Base-by-base conservation (phyloP, 768 basidiomycete genomes). In the Cytidiella melzeri region DNA sequence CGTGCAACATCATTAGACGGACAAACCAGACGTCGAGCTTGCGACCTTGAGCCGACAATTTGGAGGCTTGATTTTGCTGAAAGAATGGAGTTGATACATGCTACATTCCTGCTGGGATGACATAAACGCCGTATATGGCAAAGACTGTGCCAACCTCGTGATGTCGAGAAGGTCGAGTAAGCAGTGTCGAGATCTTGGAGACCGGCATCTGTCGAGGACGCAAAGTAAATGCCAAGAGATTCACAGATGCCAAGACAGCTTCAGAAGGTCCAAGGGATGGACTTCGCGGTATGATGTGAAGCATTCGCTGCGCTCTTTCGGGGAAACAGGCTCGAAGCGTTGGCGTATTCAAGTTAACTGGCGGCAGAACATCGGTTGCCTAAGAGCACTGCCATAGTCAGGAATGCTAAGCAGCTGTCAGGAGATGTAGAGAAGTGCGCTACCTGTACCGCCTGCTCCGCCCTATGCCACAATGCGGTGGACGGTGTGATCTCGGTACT, bases 1-100 rank as follows among this genome's bases (percentile, higher is more conserved):
- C 38, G 15, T 9, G 46, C 40, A 38, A 13, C 47, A 40, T 48
- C 39, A 48, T n/a, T 18, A 23, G 10, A 12, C 47, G 47, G 47
- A 48, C 39, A 48, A 48, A 48, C 47, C 26, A 30, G 47, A 48
- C 39, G 40, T 7, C 27, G 23, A 28, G 12, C 39, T 15, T 5
- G 40, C 47, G 27, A 40, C 27, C 40, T 28, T 48, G 47, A 48
- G 24, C 47, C 40, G 47, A 30, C 19, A 30, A 26, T 42, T 40
- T 27, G 26, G 24, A 30, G 27, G 26, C 24, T 21, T 27, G n/a
- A 9, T n/a, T 7, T 34, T 15, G 30, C 15, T 15, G 15, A 15
- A 34, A n/a, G n/a, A n/a, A n/a, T n/a, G n/a, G n/a, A n/a, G n/a
- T n/a, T n/a, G n/a, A n/a, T n/a, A n/a, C n/a, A n/a, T n/a, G n/a